Evolutionary conservation across 2,329 filamentous ascomycete species (phyloP).

Genomic region (Ascochyta lentis): DNA sequence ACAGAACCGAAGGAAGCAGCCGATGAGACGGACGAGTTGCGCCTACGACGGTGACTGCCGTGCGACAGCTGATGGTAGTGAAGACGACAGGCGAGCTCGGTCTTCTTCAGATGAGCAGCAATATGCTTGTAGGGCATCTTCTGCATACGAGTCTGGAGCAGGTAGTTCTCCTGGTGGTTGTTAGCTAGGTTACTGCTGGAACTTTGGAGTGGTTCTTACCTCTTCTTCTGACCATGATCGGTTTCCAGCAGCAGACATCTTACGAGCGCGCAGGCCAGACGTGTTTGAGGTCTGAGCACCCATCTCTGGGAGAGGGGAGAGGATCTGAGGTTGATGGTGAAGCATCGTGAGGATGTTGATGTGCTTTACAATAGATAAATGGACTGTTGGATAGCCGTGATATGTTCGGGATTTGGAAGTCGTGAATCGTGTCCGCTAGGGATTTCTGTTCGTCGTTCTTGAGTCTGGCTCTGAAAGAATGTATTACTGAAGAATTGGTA

Average conservation of each 20-base stretch:
- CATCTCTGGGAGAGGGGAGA: conserved; percentile 49
- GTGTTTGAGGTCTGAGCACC: conserved; percentile 36
- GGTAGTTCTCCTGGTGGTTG: conserved; percentile 74
- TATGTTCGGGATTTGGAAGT: conserved; percentile 27
- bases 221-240: conserved; percentile 87
- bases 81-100: conserved; percentile 83
- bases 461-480: conserved; percentile 49
- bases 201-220: conserved; percentile 56
- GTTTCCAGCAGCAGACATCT: conserved; percentile 74
- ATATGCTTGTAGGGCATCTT: conserved; percentile 95
- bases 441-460: conserved; percentile 57
- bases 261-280: conserved; percentile 69
- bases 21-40: conserved; percentile 73
- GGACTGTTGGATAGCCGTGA: conserved; percentile 47
- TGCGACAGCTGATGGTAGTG: conserved; percentile 88
- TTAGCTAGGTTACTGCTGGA: conserved; percentile 18
- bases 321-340: conserved; percentile 49
- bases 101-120: conserved; percentile 83
- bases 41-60: conserved; percentile 80
- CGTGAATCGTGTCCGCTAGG: conserved; percentile 36
- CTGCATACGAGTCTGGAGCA: conserved; percentile 81
- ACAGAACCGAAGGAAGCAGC: conserved; percentile 51
- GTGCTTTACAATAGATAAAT: conserved; percentile 5
- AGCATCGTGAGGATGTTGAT: conserved; percentile 36
- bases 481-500: conserved; percentile 44